Evolutionary conservation across 352 stramenopile genomes (phyloP), one percentile per base, ranked within the genome.

Genomic region (Phytophthora chlamydospora): DNA sequence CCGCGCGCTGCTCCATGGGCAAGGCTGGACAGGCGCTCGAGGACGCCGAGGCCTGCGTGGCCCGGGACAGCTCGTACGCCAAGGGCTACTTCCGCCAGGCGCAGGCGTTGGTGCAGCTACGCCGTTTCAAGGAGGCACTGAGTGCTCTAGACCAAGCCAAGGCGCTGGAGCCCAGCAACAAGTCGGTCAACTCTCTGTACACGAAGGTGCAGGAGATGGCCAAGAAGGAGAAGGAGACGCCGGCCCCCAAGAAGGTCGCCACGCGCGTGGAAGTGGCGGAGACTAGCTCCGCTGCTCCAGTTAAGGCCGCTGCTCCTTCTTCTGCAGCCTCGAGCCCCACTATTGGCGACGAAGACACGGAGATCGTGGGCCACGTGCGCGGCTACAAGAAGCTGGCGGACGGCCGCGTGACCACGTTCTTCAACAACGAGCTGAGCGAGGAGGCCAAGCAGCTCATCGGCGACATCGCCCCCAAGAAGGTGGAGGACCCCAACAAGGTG

Each of bases 401-500:
- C 64, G 97, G 97, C 27, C 97, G 97, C 56, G 98, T 97, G 58
- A 99, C 97, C 43, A 99, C 96, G 14, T 99, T 98, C 61, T 99
- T 99, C 76, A 98, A 99, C 87, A 97, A 98, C 66, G 97, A 99
- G 66, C 84, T 99, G 13, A 97, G 89, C 19, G 96, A 99, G 47
- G 93, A 99, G 61, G 93, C 91, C n/a, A 99, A 98, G 66, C 77
- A 85, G 53, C 95, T 99, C 68, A 98, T 98, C 58, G 97, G 98
- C 45, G 98, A 99, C 80, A 98, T 96, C 39, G 88, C 89, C 10
- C 90, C 88, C 29, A 90, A 97, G 69, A 90, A 91, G 58, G 85
- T 95, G 16, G 72, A 85, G 21, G 74, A 96, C 36, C 53, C 51
- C 17, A 79, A 90, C 48, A 73, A 80, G 41, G 81, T 94, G 54